Evolutionary conservation across 106 monocot genomes (phyloP), one percentile per base, ranked within the genome.

Genomic region (Phalaenopsis aphrodite): DNA sequence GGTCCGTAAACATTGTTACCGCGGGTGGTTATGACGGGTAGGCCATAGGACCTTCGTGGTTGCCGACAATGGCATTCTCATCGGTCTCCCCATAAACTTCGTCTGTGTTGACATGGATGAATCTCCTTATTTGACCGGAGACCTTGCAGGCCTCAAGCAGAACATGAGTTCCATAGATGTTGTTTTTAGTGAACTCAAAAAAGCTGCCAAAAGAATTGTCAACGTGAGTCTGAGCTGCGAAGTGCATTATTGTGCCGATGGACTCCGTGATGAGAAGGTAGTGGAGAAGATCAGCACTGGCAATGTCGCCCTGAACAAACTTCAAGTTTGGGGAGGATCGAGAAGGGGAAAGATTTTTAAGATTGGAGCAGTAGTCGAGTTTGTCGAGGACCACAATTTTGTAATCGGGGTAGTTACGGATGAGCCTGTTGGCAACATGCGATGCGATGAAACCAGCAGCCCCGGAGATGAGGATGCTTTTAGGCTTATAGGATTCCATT

Each of bases 81-180:
- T 84, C 84, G 8, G 84, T 84, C 77, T 84, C 84, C 4, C 84
- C 84, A 56, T 84, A 84, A 42, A 84, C 84, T 80, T 84, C 84
- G 19, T 84, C 84, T 8, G 84, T 84, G 21, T 80, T 84, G 41
- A 84, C 84, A 71, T 84, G 84, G 65, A 84, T 84, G 41, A 84
- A 84, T 46, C 84, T 84, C 42, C 77, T 75, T 36, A 84, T 80
- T 24, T 84, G 84, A 6, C 84, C 84, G 37, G 84, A 77, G 67
- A 84, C 84, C 65, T 80, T 84, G 80, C 84, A 84, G 55, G 84
- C 84, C 75, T 84, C 84, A 17, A 84, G 84, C 42, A 84, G 84
- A 41, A 84, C 84, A 69, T 84, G 84, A 12, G 84, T 84, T 9
- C 84, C 84, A 56, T 84, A 84, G 8, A 84, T 84, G 23, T 84